Evolutionary conservation across 179 eudicot genomes (phyloP), one percentile per base, ranked within the genome.

Genomic region (Silene noctiflora): DNA sequence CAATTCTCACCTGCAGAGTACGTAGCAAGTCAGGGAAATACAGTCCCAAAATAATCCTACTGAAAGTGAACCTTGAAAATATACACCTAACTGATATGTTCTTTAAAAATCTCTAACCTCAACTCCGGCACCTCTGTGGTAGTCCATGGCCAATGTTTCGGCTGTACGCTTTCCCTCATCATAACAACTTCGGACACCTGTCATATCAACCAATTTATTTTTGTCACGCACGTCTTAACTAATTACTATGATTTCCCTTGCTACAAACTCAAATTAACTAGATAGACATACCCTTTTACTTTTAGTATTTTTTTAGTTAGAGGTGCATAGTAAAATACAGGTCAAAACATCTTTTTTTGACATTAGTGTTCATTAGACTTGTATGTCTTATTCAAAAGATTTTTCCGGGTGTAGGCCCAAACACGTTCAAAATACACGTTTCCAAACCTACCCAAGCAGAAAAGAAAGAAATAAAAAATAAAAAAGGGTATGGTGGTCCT

Each of bases 81-180:
- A 91, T 88, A 48, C 96, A 87, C 73, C 89, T 91, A 63, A 94
- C 96, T 81, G 88, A 96, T 19, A 89, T 92, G 77, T 92, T 91
- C 77, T 92, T 39, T 39, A 39, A 39, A 39, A 4, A 39, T 3
- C 89, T 53, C 96, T 92, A 44, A 92, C 98, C 98, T 91, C 97
- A 78, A 93, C 97, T 27, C 88, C 90, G 48, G 97, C 97, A 59
- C 98, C 98, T 63, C 98, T 81, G 85, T 93, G 98, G 83, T 93
- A 93, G 80, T 93, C 98, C 98, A 93, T 93, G 66, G 98, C 76
- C 84, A 93, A 84, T 2, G 98, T 93, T 75, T 93, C 98, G 2
- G 98, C 98, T 0, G 97, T 91, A 59, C 98, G 89, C 76, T 93
- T 93, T 65, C 98, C 98, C 83, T 93, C 98, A 21, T 93, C 98